phyloP scores from a whole-genome alignment of 2,329 filamentous ascomycete genomes.

The Sclerotiophoma versabilis region DNA sequence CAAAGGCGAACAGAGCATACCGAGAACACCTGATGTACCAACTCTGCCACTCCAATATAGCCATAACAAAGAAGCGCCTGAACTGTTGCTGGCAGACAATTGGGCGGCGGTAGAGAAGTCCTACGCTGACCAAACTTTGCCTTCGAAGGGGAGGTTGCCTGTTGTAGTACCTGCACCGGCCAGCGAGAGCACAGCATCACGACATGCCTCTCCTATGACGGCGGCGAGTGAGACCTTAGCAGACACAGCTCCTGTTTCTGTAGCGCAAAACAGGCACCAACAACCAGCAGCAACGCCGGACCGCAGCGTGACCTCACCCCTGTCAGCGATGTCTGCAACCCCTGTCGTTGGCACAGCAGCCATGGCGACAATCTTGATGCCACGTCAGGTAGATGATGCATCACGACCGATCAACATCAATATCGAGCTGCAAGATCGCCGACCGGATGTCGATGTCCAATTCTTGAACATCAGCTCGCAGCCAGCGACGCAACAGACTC shows the following conservation, averaged over 20 bases:
- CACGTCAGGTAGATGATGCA: conserved; percentile 38
- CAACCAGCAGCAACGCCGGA: conserved; percentile 22
- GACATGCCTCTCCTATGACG: conserved; percentile 3
- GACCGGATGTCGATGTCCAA: conserved; percentile 24
- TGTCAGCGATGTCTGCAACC: conserved; percentile 40
- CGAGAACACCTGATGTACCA: conserved; percentile 45
- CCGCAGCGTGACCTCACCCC: conserved; percentile 31
- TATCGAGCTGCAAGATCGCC: conserved; percentile 41
- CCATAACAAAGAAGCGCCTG: conserved; percentile 16
- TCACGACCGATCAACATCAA: conserved; percentile 40
- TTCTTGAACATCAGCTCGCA: conserved; percentile 24
- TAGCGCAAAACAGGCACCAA: conserved; percentile 9
- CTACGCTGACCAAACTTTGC: conserved; percentile 14
- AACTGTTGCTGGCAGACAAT: conserved; percentile 31
- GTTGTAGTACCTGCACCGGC: conserved; percentile 1
- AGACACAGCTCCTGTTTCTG: conserved; percentile 2
- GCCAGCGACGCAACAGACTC: conserved; percentile 21
- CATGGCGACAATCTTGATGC: conserved; percentile 42
- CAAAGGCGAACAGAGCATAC: conserved; percentile 27
- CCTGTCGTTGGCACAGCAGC: conserved; percentile 43
- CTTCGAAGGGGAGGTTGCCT: conserved; percentile 13
- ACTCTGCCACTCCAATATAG: conserved; percentile 40
- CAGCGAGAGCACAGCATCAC: neutral
- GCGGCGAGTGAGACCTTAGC: conserved; percentile 2
- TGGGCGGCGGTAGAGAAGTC: conserved; percentile 36